phyloP scores from a whole-genome alignment of 177 flowering plant genomes.

The Vitis hybrid region DNA sequence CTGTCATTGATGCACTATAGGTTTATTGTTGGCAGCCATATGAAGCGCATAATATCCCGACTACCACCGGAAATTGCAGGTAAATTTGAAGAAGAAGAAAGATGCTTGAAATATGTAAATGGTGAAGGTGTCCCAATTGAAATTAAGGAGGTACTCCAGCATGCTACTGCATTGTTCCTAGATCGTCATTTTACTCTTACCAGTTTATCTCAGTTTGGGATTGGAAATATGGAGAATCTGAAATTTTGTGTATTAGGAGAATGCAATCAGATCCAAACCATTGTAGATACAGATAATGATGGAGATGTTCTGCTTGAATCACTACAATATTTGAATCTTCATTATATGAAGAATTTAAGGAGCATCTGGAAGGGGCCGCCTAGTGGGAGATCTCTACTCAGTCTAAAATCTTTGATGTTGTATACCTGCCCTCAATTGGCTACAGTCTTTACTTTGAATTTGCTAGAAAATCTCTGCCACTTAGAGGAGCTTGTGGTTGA shows the following conservation, averaged over 20 bases:
- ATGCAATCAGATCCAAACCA: constrained; percentile 7
- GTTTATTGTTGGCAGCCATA: background rate
- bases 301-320: background rate
- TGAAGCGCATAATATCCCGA: background rate
- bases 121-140: background rate
- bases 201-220: constrained; percentile 3
- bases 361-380: background rate
- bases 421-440: constrained; percentile 7
- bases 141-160: background rate
- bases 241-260: constrained; percentile 9
- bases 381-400: background rate
- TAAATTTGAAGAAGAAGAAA: background rate
- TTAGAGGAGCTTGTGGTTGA: constrained; percentile 8
- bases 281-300: background rate
- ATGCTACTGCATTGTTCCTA: background rate
- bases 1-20: background rate
- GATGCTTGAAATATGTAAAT: constrained; percentile 2
- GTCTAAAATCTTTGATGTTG: constrained; percentile 1
- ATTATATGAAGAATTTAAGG: constrained; percentile 8
- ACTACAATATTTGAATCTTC: constrained; percentile 2
- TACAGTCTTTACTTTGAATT: background rate
- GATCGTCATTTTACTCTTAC: constrained; percentile 3
- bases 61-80: background rate
- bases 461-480: constrained; percentile 3
- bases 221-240: background rate